Percentiles rank a stretch among this genome's conserved stretches.
phyloP scores from a whole-genome alignment of 75 land plant species.

The Adiantum capillusveneris region DNA sequence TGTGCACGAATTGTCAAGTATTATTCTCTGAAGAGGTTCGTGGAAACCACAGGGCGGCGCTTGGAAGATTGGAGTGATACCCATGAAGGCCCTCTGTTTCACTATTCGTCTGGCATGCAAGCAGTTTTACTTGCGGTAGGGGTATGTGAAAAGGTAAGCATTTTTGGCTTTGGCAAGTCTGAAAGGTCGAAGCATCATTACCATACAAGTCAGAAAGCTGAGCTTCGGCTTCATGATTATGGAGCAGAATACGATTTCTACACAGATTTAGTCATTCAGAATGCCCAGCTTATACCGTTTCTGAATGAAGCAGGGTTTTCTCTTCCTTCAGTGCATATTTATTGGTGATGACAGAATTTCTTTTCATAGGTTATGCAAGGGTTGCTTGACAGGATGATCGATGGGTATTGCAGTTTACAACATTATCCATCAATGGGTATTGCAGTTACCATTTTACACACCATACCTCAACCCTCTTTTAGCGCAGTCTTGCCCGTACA shows the following conservation, averaged over 20 bases:
- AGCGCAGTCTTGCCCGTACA: no score
- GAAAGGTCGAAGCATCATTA: slow-evolving; percentile 21
- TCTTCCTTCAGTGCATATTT: slow-evolving; percentile 10
- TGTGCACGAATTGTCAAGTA: slow-evolving; percentile 26
- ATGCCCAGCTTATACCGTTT: slow-evolving; percentile 14
- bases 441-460: no score
- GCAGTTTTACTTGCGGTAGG: slow-evolving; percentile 29
- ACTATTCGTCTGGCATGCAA: slow-evolving; percentile 36
- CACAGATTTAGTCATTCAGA: slow-evolving; percentile 11
- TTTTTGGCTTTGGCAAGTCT: slow-evolving; percentile 33
- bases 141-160: slow-evolving; percentile 18
- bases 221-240: slow-evolving; percentile 30
- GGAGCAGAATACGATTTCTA: slow-evolving; percentile 27
- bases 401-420: no score
- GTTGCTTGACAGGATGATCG: no score
- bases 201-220: slow-evolving; percentile 17
- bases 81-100: slow-evolving; percentile 17
- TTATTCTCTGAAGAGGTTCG: slow-evolving; percentile 18
- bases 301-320: slow-evolving; percentile 18
- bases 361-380: no score
- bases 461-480: no score
- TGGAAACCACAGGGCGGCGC: slow-evolving; percentile 1
- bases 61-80: slow-evolving; percentile 3
- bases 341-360: no score
- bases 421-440: no score